Evolutionary conservation across 2,329 filamentous ascomycete genomes (phyloP).

Genomic region (Penicillium occitanis): DNA sequence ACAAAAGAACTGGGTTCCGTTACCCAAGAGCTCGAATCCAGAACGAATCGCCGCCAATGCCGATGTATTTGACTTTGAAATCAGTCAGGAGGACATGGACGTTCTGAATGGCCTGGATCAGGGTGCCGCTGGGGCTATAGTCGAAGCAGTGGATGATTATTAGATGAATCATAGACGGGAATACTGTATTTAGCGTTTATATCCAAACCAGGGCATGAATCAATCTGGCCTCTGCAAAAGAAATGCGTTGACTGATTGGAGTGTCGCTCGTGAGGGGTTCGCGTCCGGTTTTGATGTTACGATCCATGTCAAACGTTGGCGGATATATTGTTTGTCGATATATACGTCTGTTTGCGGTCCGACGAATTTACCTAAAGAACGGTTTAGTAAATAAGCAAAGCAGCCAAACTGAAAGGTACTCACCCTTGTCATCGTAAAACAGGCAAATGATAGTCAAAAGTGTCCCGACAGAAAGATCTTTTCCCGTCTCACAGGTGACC

Average conservation of each 20-base stretch:
- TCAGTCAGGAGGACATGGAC: conserved; percentile 59
- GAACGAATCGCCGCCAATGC: conserved; percentile 67
- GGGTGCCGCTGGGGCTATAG: conserved; percentile 49
- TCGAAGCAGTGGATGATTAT: conserved; percentile 49
- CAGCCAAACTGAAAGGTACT: not conserved
- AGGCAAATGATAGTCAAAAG: conserved; percentile 75
- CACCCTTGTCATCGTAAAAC: conserved; percentile 66
- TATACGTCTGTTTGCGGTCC: conserved; percentile 28
- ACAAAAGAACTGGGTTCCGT: conserved; percentile 72
- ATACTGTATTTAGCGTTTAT: not conserved
- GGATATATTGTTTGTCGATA: conserved; percentile 74
- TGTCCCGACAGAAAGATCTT: conserved; percentile 75
- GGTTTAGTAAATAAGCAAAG: conserved; percentile 21
- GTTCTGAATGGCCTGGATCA: conserved; percentile 54
- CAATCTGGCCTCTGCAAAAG: conserved; percentile 59
- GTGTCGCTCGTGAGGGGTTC: conserved; percentile 78
- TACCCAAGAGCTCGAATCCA: conserved; percentile 72
- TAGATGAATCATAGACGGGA: conserved; percentile 21
- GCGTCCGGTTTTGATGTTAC: conserved; percentile 74
- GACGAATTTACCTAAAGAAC: conserved; percentile 33
- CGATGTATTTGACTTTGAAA: conserved; percentile 60
- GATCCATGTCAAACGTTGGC: conserved; percentile 75
- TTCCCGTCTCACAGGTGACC: conserved; percentile 73
- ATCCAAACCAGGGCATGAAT: not conserved
- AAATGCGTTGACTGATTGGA: conserved; percentile 90